A percentile compares a stretch with the other conserved stretches of the same genome.
These are phyloP conservation scores for Melastoma malabathricum DNA, from an alignment of 345 rosid species.

Conservation along the genomic window DNA sequence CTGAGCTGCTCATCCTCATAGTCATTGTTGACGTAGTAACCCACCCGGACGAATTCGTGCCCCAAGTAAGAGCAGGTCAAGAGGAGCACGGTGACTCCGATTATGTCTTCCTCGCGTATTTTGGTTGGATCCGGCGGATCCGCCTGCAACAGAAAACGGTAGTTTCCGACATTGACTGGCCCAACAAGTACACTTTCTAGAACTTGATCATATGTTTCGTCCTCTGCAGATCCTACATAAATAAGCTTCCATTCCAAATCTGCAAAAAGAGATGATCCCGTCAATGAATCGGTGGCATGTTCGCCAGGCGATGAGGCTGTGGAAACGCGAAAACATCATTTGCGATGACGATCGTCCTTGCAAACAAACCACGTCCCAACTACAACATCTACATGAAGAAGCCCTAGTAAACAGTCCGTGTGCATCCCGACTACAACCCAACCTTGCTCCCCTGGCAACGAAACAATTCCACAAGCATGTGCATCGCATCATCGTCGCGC, in stretches of 20 bases:
- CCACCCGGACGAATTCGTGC: constrained; percentile 78
- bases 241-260: constrained; percentile 95
- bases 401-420: too few relatives aligned
- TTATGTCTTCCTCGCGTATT: constrained; percentile 79
- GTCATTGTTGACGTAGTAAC: constrained; percentile 87
- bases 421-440: too few relatives aligned
- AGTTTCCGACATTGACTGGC: constrained; percentile 87
- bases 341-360: too few relatives aligned
- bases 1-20: constrained; percentile 74
- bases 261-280: constrained; percentile 10
- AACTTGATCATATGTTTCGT: constrained; percentile 74
- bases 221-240: constrained; percentile 97
- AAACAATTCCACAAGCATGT: too few relatives aligned
- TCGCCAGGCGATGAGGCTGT: too few relatives aligned
- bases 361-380: too few relatives aligned
- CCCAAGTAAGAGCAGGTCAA: constrained; percentile 81
- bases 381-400: too few relatives aligned
- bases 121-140: constrained; percentile 85
- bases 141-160: constrained; percentile 74
- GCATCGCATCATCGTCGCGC: too few relatives aligned
- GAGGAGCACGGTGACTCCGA: constrained; percentile 74
- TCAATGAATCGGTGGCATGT: too few relatives aligned
- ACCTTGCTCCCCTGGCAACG: too few relatives aligned
- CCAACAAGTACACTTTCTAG: constrained; percentile 88
- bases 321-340: too few relatives aligned